phyloP scores from a whole-genome alignment of 192 early-diverging fungal species.

The Polychytrium aggregatum region DNA sequence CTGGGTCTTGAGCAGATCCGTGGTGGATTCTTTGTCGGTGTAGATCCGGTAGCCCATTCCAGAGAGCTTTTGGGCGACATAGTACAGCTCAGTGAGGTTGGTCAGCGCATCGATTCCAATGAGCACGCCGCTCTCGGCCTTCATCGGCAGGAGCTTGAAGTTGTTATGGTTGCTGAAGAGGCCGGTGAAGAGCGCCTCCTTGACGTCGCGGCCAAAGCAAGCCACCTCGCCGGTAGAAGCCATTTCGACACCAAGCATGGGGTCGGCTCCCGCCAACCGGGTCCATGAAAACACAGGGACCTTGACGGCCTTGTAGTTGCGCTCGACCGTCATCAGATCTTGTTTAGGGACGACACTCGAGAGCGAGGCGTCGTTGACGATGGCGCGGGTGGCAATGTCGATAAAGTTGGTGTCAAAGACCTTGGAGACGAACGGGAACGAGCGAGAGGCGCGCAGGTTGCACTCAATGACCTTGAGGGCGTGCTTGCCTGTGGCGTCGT shows the following conservation, averaged over 20 bases:
- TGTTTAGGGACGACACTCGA: conserved; percentile 26
- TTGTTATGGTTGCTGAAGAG: conserved; percentile 79
- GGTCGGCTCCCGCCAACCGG: conserved; percentile 88
- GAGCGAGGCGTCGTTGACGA: conserved; percentile 50
- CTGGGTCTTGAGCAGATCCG: conserved; percentile 1
- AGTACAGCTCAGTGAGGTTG: conserved; percentile 51
- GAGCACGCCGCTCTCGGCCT: conserved; percentile 51
- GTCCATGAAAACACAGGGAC: conserved; percentile 96
- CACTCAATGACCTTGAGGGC: conserved; percentile 95
- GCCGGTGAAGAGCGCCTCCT: conserved; percentile 74
- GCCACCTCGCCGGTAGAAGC: conserved; percentile 96
- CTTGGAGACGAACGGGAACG: conserved; percentile 97
- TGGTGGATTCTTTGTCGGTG: conserved; percentile 52
- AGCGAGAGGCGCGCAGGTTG: conserved; percentile 93
- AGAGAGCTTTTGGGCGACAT: conserved; percentile 55
- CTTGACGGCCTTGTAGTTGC: conserved; percentile 76
- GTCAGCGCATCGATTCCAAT: conserved; percentile 58
- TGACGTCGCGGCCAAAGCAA: conserved; percentile 84
- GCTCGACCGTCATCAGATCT: conserved; percentile 31
- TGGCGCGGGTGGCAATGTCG: conserved; percentile 75
- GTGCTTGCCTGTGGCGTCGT: conserved; percentile 13
- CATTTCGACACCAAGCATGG: conserved; percentile 97
- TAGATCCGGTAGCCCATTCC: conserved; percentile 56
- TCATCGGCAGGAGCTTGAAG: conserved; percentile 65
- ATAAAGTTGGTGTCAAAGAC: conserved; percentile 86